Conservation (phyloP, 2,329 filamentous ascomycete species). For the Rhytidhysteron rufulum region DNA sequence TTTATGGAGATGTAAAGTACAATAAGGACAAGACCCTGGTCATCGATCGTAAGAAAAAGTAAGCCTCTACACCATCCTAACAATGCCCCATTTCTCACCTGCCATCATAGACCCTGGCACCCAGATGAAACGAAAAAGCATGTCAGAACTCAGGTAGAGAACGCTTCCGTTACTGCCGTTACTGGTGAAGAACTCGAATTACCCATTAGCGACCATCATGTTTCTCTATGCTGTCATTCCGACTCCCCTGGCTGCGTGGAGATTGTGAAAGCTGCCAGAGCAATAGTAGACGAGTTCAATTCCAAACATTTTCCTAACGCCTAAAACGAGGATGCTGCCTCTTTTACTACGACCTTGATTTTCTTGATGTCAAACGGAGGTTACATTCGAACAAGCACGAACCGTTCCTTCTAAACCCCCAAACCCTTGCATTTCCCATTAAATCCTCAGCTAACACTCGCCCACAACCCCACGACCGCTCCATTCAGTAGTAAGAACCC, state of each 20-base stretch:
- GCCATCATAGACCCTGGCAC: slow-evolving; percentile 34
- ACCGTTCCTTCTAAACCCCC: too few relatives aligned
- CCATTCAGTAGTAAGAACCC: slow-evolving; percentile 9
- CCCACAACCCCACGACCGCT: slow-evolving; percentile 11
- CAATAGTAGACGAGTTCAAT: slow-evolving; percentile 42
- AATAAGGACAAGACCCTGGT: slow-evolving; percentile 48
- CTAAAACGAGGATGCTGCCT: not conserved
- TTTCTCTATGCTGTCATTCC: slow-evolving; percentile 44
- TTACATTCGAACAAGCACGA: too few relatives aligned
- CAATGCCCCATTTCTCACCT: not conserved
- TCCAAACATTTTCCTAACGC: slow-evolving; percentile 12
- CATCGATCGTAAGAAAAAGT: slow-evolving; percentile 58
- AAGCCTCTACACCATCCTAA: slow-evolving; percentile 4
- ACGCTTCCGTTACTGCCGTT: slow-evolving; percentile 38
- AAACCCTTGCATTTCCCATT: too few relatives aligned
- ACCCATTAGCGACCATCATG: slow-evolving; percentile 39
- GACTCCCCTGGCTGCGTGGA: slow-evolving; percentile 43
- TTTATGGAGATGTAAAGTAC: slow-evolving; percentile 57
- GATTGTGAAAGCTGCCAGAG: slow-evolving; percentile 40
- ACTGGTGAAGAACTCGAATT: slow-evolving; percentile 40
- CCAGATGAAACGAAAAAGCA: slow-evolving; percentile 40
- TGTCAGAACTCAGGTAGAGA: slow-evolving; percentile 38
- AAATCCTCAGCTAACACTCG: slow-evolving; percentile 7
- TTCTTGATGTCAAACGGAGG: too few relatives aligned
- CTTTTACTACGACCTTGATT: not conserved